phyloP scores from a whole-genome alignment of 1,284 basidiomycete species.

The Xerocomus amazonicus region DNA sequence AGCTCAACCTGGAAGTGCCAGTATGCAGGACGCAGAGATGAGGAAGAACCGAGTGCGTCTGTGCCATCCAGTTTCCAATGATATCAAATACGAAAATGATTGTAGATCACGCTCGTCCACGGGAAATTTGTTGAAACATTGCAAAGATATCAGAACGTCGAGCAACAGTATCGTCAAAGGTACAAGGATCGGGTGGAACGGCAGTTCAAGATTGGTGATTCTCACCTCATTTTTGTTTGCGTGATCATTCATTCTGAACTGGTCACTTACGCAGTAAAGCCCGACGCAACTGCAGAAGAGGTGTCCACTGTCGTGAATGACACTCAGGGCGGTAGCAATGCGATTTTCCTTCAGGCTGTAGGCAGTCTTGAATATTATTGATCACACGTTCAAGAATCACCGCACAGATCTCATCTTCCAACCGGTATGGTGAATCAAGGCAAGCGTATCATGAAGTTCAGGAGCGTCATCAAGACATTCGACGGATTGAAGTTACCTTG shows the following conservation, averaged over 20 bases:
- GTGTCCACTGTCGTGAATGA: constrained; percentile 74
- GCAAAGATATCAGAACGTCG: constrained; percentile 79
- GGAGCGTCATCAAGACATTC: constrained; percentile 85
- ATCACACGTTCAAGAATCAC: neutral
- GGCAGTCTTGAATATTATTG: constrained; percentile 24
- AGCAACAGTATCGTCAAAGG: constrained; percentile 80
- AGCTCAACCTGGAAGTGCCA: constrained; percentile 32
- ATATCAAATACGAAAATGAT: neutral
- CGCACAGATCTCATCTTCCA: constrained; percentile 61
- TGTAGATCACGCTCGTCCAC: constrained; percentile 52
- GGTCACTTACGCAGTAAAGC: constrained; percentile 62
- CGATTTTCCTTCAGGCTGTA: constrained; percentile 89
- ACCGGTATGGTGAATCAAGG: constrained; percentile 80
- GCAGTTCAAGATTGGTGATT: constrained; percentile 80
- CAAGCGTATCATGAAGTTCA: constrained; percentile 89
- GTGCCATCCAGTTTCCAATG: constrained; percentile 21
- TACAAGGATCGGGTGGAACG: constrained; percentile 84
- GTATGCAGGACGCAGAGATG: constrained; percentile 53
- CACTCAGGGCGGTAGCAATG: constrained; percentile 51
- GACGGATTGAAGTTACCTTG: constrained; percentile 83
- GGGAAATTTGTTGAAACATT: constrained; percentile 66
- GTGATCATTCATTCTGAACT: neutral
- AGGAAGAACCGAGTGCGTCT: constrained; percentile 65
- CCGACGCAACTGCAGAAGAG: constrained; percentile 84
- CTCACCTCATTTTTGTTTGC: neutral